phyloP scores from a whole-genome alignment of 2,329 filamentous ascomycete species.

The Pseudopithomyces chartarum region DNA sequence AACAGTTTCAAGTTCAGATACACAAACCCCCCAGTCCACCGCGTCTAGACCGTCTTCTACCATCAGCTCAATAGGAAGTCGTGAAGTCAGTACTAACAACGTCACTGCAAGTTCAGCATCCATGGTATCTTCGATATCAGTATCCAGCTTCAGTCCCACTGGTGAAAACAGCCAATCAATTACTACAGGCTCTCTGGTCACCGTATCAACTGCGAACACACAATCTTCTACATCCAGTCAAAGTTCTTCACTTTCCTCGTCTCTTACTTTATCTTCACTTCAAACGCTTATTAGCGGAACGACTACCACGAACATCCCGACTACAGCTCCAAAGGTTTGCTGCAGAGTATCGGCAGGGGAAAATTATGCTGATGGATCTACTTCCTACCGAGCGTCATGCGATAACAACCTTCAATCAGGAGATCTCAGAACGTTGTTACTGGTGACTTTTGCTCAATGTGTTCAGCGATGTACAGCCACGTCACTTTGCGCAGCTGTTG shows the following conservation, averaged over 20 bases:
- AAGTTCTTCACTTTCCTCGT: not conserved
- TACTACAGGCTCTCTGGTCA: not conserved
- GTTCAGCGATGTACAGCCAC: slow-evolving; percentile 1
- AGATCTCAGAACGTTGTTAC: not conserved
- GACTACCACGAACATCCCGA: not conserved
- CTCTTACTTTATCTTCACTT: not conserved
- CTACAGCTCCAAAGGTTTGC: not conserved
- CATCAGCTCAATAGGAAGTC: not conserved
- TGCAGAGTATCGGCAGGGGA: slow-evolving; percentile 4
- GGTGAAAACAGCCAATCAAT: not conserved
- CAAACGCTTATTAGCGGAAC: not conserved
- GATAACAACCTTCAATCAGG: not conserved
- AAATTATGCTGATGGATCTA: not conserved
- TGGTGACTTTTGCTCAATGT: slow-evolving; percentile 1
- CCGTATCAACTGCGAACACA: too few relatives aligned
- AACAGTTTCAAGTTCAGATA: not conserved
- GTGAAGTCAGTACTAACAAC: not conserved
- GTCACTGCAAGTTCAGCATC: not conserved
- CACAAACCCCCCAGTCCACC: not conserved
- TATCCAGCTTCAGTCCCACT: not conserved
- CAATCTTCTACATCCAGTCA: not conserved
- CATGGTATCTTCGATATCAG: not conserved
- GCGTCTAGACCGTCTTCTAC: not conserved
- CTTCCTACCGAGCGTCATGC: slow-evolving; percentile 4
- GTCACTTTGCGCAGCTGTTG: slow-evolving; percentile 1